Evolutionary conservation across 306 rosid species (phyloP).

Genomic region (Herpetospermum pedunculosum): DNA sequence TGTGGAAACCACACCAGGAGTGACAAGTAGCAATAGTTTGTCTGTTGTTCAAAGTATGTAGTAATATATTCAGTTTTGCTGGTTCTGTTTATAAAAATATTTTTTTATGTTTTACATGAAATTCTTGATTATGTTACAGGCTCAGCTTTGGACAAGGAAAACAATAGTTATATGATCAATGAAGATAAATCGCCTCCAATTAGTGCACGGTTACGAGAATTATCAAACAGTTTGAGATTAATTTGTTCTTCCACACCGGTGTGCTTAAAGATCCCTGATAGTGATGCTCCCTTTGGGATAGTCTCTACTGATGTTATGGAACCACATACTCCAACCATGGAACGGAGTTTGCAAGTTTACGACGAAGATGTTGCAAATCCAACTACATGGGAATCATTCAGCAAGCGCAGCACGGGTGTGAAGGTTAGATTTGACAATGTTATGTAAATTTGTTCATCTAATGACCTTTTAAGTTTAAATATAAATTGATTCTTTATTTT

Average conservation of each 20-base stretch:
- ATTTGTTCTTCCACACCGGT: slow-evolving; percentile 34
- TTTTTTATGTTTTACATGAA: neutral
- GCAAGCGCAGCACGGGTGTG: slow-evolving; percentile 37
- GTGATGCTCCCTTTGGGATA: slow-evolving; percentile 18
- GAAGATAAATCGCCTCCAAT: slow-evolving; percentile 50
- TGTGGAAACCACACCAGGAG: slow-evolving; percentile 19
- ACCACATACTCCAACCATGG: slow-evolving; percentile 47
- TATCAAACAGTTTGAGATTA: slow-evolving; percentile 39
- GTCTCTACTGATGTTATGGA: slow-evolving; percentile 27
- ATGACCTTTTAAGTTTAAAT: neutral
- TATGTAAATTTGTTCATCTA: neutral
- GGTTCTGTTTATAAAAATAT: neutral
- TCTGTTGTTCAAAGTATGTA: slow-evolving; percentile 38
- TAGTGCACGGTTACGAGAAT: slow-evolving; percentile 51
- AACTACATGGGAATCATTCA: slow-evolving; percentile 51
- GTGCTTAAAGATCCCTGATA: slow-evolving; percentile 17
- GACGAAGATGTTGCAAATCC: slow-evolving; percentile 24
- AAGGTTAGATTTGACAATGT: slow-evolving; percentile 38
- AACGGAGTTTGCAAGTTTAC: slow-evolving; percentile 12
- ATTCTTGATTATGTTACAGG: slow-evolving; percentile 21
- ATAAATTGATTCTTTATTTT: neutral
- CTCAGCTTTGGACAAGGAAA: slow-evolving; percentile 29
- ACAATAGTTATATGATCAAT: slow-evolving; percentile 11
- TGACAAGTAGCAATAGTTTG: slow-evolving; percentile 7
- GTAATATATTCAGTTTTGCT: slow-evolving; percentile 5